Evolutionary conservation across 495 filamentous ascomycete species (phyloP).

Genomic region (Schizothecium vesticola): DNA sequence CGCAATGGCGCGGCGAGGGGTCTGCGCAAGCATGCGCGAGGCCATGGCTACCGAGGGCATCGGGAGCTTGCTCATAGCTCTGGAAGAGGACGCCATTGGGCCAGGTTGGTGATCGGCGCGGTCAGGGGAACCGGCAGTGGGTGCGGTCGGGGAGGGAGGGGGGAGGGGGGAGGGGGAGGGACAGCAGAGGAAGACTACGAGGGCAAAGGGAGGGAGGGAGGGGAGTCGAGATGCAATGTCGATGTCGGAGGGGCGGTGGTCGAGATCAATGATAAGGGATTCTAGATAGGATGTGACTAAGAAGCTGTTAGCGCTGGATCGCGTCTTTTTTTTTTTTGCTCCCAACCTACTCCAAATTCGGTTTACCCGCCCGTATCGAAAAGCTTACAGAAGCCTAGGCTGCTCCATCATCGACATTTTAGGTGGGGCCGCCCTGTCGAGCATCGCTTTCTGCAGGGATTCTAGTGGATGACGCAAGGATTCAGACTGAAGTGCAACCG

Average conservation of each 20-base stretch:
- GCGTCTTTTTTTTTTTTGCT: slow-evolving; percentile 10
- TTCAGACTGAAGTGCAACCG: not conserved
- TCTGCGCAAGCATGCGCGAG: slow-evolving; percentile 24
- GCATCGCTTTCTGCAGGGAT: not conserved
- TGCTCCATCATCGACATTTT: not conserved
- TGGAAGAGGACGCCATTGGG: slow-evolving; percentile 29
- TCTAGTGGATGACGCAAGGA: slow-evolving; percentile 5
- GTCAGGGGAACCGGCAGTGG: not conserved
- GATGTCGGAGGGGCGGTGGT: not conserved
- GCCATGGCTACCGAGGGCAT: slow-evolving; percentile 20
- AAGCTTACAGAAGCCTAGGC: not conserved
- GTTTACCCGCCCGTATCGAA: slow-evolving; percentile 2
- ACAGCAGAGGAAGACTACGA: not conserved
- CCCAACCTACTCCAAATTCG: not conserved
- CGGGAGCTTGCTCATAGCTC: slow-evolving; percentile 31
- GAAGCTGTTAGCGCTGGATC: not conserved
- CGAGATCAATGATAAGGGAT: slow-evolving; percentile 4
- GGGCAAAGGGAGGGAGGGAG: not conserved
- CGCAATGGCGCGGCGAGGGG: slow-evolving; percentile 20
- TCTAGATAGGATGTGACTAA: slow-evolving; percentile 1
- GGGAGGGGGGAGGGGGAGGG: not conserved
- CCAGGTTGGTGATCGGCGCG: slow-evolving; percentile 24
- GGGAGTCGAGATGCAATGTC: not conserved
- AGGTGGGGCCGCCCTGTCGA: not conserved
- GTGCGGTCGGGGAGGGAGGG: not conserved